phyloP scores from a whole-genome alignment of 2,329 filamentous ascomycete species.

The Teratosphaeria nubilosa region DNA sequence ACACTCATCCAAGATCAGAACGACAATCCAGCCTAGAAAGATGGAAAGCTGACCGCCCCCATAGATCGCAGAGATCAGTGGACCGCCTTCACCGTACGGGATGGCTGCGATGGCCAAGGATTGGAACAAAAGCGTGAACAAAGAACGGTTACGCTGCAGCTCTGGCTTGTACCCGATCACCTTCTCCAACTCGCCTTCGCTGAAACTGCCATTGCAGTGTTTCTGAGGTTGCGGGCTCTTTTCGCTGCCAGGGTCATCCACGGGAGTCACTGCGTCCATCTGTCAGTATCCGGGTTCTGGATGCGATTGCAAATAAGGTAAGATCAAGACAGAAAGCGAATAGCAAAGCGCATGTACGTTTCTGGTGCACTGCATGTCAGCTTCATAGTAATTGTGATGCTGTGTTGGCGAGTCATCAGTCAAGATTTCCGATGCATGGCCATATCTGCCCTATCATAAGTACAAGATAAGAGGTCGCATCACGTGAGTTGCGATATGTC shows the following conservation, averaged over 20 bases:
- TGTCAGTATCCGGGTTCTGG: neutral
- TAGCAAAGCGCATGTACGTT: neutral
- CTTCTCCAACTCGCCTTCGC: slow-evolving; percentile 24
- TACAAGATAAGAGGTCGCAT: neutral
- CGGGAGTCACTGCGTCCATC: neutral
- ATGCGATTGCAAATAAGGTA: neutral
- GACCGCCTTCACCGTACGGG: slow-evolving; percentile 49
- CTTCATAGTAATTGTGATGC: neutral
- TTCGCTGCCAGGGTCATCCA: neutral
- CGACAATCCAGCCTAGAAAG: slow-evolving; percentile 61
- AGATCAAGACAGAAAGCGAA: neutral
- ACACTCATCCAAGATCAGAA: slow-evolving; percentile 58
- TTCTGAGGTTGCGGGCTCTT: neutral
- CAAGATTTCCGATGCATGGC: neutral
- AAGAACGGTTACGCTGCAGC: slow-evolving; percentile 48
- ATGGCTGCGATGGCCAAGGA: slow-evolving; percentile 52
- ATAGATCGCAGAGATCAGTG: slow-evolving; percentile 41
- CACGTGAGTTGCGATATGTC: neutral
- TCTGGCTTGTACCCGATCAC: slow-evolving; percentile 50
- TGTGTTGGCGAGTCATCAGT: neutral
- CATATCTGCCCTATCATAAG: neutral
- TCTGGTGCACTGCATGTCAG: neutral
- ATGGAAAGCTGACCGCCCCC: slow-evolving; percentile 59
- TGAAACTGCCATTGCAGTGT: slow-evolving; percentile 7
- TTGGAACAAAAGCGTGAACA: slow-evolving; percentile 52